Evolutionary conservation across 345 rosid species (phyloP).

Genomic region (Eucalyptus lansdowneana): DNA sequence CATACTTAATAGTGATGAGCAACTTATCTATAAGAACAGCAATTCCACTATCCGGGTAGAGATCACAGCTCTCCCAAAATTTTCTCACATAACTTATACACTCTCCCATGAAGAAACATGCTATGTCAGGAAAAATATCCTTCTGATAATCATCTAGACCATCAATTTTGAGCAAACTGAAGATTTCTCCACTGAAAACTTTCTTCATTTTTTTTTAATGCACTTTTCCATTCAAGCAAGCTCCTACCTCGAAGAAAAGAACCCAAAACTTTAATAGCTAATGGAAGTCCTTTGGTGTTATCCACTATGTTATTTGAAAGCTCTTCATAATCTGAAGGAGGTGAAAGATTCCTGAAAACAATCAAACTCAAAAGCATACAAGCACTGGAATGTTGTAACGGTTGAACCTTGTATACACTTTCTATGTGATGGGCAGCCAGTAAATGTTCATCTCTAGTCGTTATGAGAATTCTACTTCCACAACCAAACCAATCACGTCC

Average conservation of each 20-base stretch:
- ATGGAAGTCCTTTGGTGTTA: conserved; percentile 1
- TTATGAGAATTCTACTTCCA: conserved; percentile 1
- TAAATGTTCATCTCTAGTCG: neutral
- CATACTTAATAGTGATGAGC: no score
- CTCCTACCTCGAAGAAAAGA: neutral
- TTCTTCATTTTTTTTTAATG: neutral
- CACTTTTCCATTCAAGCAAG: neutral
- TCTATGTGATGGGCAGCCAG: neutral
- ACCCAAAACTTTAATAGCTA: neutral
- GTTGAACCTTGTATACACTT: neutral
- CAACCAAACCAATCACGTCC: neutral
- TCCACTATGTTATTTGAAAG: neutral
- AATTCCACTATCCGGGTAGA: neutral
- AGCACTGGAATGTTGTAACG: neutral
- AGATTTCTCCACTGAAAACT: neutral
- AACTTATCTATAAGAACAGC: no score
- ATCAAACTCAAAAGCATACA: neutral
- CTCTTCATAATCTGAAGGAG: neutral
- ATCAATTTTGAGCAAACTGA: neutral
- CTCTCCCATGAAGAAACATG: conserved; percentile 4
- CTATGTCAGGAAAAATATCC: conserved; percentile 1
- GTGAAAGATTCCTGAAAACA: neutral
- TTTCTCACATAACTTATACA: neutral
- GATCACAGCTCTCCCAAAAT: neutral
- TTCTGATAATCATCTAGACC: neutral